Evolutionary conservation across 768 basidiomycete genomes (phyloP).

Genomic region (Peribolospora baueri): DNA sequence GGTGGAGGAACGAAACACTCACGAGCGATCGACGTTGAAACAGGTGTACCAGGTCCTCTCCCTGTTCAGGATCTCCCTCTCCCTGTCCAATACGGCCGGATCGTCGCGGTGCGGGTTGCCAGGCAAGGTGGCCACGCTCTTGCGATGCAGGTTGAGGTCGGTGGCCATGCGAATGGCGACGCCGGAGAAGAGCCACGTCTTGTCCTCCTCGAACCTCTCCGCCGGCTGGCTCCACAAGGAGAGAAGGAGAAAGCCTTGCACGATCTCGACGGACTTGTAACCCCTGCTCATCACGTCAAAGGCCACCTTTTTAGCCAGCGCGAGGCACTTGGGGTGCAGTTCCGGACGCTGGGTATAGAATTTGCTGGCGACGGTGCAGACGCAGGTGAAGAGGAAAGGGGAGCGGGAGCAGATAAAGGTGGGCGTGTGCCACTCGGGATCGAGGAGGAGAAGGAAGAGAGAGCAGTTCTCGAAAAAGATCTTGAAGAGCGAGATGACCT

Average conservation of each 20-base stretch:
- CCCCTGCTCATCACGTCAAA: conserved; percentile 29
- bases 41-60: conserved; percentile 68
- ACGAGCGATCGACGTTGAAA: conserved; percentile 14
- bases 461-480: conserved; percentile 26
- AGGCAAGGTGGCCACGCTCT: conserved; percentile 24
- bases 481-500: conserved; percentile 73
- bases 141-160: conserved; percentile 83
- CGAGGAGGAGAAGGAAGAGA: conserved; percentile 43
- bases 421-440: conserved; percentile 76
- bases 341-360: conserved; percentile 56
- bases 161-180: conserved; percentile 53
- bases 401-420: conserved; percentile 79
- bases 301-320: conserved; percentile 63
- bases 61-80: conserved; percentile 59
- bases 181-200: conserved; percentile 50
- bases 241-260: conserved; percentile 64
- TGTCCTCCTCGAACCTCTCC: conserved; percentile 87
- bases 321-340: conserved; percentile 45
- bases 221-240: conserved; percentile 78
- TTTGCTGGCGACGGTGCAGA: conserved; percentile 82
- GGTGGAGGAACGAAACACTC: background rate
- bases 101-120: conserved; percentile 27
- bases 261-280: conserved; percentile 60
- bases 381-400: conserved; percentile 81
- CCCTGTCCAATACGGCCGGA: conserved; percentile 43